A percentile compares a stretch with the other conserved stretches of the same genome.
Evolutionary conservation across 805 yeast species (phyloP).

Genomic region (Cyberlindnera petersonii): DNA sequence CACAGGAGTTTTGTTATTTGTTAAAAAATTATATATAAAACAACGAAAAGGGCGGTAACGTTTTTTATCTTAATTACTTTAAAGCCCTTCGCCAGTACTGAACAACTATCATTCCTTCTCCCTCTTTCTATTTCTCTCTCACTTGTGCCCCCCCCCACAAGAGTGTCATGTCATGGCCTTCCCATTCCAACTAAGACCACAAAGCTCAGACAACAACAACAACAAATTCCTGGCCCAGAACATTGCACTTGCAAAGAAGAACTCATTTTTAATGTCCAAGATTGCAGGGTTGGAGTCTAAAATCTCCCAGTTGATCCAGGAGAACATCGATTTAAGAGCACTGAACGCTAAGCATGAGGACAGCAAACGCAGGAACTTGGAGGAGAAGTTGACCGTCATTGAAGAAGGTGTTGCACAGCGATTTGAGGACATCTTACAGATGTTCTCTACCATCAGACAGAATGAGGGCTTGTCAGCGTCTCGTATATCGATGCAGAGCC

Average conservation of each 20-base stretch:
- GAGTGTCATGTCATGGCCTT: slow-evolving; percentile 25
- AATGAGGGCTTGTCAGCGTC: slow-evolving; percentile 36
- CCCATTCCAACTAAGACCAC: slow-evolving; percentile 14
- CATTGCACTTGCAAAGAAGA: slow-evolving; percentile 55
- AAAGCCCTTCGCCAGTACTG: too few species aligned
- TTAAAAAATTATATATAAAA: too few species aligned
- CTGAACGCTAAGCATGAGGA: slow-evolving; percentile 30
- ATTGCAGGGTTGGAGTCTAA: slow-evolving; percentile 51
- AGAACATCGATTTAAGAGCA: slow-evolving; percentile 43
- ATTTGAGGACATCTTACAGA: slow-evolving; percentile 42
- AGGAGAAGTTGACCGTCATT: slow-evolving; percentile 34
- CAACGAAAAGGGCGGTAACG: too few species aligned
- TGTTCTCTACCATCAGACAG: slow-evolving; percentile 38
- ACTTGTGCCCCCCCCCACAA: too few species aligned
- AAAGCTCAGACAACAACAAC: slow-evolving; percentile 15
- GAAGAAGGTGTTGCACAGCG: slow-evolving; percentile 40
- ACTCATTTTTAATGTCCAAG: slow-evolving; percentile 47
- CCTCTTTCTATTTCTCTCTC: too few species aligned
- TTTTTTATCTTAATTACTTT: too few species aligned
- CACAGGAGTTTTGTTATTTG: too few species aligned
- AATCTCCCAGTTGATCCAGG: slow-evolving; percentile 45
- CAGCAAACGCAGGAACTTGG: slow-evolving; percentile 32
- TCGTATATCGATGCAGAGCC: slow-evolving; percentile 7
- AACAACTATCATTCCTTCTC: too few species aligned
- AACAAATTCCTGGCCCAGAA: slow-evolving; percentile 37